A percentile compares a stretch with the other conserved stretches of the same genome.
phyloP scores from a whole-genome alignment of 192 early-diverging fungal species.

The Gryganskiella cystojenkinii region DNA sequence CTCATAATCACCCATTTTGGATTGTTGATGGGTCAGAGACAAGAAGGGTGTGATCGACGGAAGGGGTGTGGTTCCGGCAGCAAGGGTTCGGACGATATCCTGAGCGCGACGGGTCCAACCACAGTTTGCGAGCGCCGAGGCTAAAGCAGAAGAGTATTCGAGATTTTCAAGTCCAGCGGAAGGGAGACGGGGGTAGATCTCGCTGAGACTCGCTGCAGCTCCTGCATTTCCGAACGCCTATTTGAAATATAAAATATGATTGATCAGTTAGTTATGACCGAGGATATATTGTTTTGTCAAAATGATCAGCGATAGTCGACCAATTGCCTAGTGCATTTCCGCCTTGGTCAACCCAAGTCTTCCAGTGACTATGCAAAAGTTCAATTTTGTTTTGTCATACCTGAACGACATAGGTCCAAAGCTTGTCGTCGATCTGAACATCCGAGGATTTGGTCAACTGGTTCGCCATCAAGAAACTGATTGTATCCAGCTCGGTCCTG shows the following conservation, averaged over 20 bases:
- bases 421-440: conserved; percentile 29
- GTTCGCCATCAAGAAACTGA: conserved; percentile 39
- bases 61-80: conserved; percentile 5
- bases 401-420: conserved; percentile 41
- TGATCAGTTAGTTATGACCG: too few species aligned
- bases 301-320: neutral
- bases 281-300: too few species aligned
- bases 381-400: too few species aligned
- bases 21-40: conserved; percentile 31
- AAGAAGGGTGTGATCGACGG: conserved; percentile 22
- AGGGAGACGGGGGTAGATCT: conserved; percentile 14
- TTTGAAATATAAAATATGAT: neutral
- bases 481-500: conserved; percentile 15
- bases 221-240: conserved; percentile 35
- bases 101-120: conserved; percentile 12
- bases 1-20: conserved; percentile 40
- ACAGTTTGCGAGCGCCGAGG: conserved; percentile 32
- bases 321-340: too few species aligned
- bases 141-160: conserved; percentile 12
- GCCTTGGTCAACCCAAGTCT: neutral
- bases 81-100: conserved; percentile 18
- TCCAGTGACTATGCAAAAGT: too few species aligned
- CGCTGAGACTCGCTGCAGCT: conserved; percentile 7
- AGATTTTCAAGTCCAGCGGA: neutral
- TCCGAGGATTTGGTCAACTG: conserved; percentile 19